phyloP scores from a whole-genome alignment of 2,329 filamentous ascomycete species.

The Diplocarpon rosae region DNA sequence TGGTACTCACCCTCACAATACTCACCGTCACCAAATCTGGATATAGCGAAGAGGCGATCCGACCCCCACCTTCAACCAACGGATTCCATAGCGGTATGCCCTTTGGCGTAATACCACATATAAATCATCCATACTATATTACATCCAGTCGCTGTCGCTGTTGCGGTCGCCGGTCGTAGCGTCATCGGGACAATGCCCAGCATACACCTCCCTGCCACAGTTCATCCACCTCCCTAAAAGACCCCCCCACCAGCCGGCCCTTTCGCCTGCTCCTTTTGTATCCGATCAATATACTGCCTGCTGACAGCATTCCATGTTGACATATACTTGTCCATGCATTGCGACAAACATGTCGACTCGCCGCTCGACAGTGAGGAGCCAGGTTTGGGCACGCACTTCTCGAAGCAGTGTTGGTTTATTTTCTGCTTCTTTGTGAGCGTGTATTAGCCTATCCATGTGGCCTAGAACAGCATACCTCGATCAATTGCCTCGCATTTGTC shows the following conservation, averaged over 20 bases:
- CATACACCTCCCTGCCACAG: background rate
- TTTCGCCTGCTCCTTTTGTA: conserved; percentile 24
- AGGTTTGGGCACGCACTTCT: conserved; percentile 63
- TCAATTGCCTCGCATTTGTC: conserved; percentile 57
- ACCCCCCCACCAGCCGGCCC: conserved; percentile 16
- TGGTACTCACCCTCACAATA: no score
- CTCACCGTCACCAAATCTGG: no score
- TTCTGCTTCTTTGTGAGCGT: conserved; percentile 38
- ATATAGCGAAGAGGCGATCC: no score
- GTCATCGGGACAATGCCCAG: background rate
- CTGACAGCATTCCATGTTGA: conserved; percentile 67
- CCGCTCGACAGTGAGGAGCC: conserved; percentile 48
- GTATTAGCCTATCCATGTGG: conserved; percentile 31
- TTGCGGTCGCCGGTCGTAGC: no score
- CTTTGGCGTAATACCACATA: no score
- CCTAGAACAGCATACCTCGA: conserved; percentile 47
- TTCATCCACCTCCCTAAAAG: conserved; percentile 13
- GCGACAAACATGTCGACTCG: conserved; percentile 61
- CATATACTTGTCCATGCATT: conserved; percentile 82
- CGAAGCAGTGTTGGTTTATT: conserved; percentile 73
- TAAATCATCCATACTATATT: no score
- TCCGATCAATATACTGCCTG: conserved; percentile 47
- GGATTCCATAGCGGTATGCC: no score
- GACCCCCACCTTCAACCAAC: no score
- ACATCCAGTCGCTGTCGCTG: no score